These are phyloP conservation scores for Patellifolia procumbens DNA, from an alignment of 179 eudicot genomes.

Conservation along the genomic window DNA sequence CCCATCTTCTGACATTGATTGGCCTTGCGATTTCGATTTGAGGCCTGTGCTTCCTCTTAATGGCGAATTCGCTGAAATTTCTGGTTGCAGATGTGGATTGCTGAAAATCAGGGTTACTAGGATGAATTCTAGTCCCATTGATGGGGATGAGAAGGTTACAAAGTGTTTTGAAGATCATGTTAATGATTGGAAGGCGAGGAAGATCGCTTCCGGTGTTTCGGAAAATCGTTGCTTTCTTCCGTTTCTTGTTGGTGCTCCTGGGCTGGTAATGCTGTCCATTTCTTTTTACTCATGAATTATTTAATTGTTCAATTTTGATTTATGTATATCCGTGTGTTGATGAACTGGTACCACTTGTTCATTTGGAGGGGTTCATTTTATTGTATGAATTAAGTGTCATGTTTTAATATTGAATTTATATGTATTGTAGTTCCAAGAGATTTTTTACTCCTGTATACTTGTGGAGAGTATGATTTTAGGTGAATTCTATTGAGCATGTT, in stretches of 20 bases:
- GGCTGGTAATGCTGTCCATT: slow-evolving; percentile 44
- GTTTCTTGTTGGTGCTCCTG: slow-evolving; percentile 51
- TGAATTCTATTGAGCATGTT: too few species aligned
- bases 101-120: slow-evolving; percentile 34
- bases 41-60: slow-evolving; percentile 22
- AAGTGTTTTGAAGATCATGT: slow-evolving; percentile 48
- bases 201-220: slow-evolving; percentile 35
- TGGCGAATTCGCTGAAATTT: slow-evolving; percentile 13
- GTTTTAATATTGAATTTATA: too few species aligned
- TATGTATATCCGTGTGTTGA: too few species aligned
- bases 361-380: too few species aligned
- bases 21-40: slow-evolving; percentile 2
- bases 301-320: too few species aligned
- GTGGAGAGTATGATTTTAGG: neutral
- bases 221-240: slow-evolving; percentile 49
- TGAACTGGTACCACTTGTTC: too few species aligned
- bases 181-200: slow-evolving; percentile 44
- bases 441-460: too few species aligned
- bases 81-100: slow-evolving; percentile 10
- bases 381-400: too few species aligned
- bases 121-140: slow-evolving; percentile 23
- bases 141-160: slow-evolving; percentile 16
- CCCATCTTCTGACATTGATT: slow-evolving; percentile 33
- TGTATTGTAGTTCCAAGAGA: too few species aligned
- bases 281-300: neutral